Evolutionary conservation across 2,329 filamentous ascomycete genomes (phyloP).

Genomic region (Exophiala lecanii-corni): DNA sequence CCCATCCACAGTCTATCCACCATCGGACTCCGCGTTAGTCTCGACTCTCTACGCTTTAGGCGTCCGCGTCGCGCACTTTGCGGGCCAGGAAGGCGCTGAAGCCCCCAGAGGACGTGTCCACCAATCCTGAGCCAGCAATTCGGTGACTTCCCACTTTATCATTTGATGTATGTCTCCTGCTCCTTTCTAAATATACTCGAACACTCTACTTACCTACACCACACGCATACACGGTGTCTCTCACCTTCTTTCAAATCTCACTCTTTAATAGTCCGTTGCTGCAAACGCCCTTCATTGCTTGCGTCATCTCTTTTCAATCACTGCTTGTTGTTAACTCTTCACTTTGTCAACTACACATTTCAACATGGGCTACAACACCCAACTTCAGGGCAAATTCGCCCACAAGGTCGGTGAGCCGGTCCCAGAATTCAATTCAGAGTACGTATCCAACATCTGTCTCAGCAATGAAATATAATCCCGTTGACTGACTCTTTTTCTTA

Average conservation of each 20-base stretch:
- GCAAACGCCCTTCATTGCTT: too few relatives aligned
- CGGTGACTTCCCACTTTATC: too few relatives aligned
- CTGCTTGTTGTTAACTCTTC: constrained; percentile 5
- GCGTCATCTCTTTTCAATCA: too few relatives aligned
- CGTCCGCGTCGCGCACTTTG: not conserved
- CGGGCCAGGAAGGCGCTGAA: too few relatives aligned
- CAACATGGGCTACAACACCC: constrained; percentile 23
- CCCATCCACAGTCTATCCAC: too few relatives aligned
- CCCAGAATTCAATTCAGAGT: constrained; percentile 28
- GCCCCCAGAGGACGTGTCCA: too few relatives aligned
- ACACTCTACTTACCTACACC: constrained; percentile 1
- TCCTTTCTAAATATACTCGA: not conserved
- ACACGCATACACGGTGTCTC: constrained; percentile 4
- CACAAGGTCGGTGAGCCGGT: constrained; percentile 26
- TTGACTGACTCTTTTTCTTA: constrained; percentile 2
- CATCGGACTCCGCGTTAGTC: not conserved
- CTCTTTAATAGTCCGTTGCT: too few relatives aligned
- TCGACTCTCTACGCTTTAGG: not conserved
- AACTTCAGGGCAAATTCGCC: constrained; percentile 27
- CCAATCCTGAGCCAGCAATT: not conserved
- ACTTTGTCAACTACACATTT: not conserved
- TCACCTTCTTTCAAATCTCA: not conserved
- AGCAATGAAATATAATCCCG: not conserved
- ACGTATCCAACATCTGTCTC: constrained; percentile 3
- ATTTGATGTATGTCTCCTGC: not conserved